Evolutionary conservation across 768 basidiomycete genomes (phyloP).

Genomic region (Boletus tylopilopsis): DNA sequence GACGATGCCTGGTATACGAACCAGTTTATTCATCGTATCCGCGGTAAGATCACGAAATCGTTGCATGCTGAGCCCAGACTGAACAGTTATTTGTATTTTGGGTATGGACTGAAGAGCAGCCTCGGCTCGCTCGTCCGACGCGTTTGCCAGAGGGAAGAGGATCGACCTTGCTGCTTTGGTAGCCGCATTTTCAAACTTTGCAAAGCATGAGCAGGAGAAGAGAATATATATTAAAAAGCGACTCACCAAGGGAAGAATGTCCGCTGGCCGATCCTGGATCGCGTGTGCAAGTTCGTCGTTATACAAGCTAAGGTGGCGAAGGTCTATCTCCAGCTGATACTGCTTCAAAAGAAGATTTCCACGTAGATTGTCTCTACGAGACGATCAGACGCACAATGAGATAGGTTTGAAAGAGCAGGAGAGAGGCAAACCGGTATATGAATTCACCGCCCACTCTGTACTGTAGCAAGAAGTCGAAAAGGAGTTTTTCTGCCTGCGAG

Average conservation of each 20-base stretch:
- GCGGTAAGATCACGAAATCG: slow-evolving; percentile 94
- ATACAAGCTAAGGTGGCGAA: slow-evolving; percentile 73
- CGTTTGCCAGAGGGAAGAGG: slow-evolving; percentile 71
- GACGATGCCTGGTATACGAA: slow-evolving; percentile 96
- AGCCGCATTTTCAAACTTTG: slow-evolving; percentile 88
- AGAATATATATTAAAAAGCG: neutral
- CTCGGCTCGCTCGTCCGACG: slow-evolving; percentile 42
- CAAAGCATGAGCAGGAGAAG: neutral
- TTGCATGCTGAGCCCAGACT: slow-evolving; percentile 87
- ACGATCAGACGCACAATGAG: neutral
- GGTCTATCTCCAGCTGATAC: slow-evolving; percentile 81
- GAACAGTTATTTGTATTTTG: slow-evolving; percentile 82
- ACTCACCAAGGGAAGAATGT: slow-evolving; percentile 81
- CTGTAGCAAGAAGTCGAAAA: slow-evolving; percentile 82
- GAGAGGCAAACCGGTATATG: slow-evolving; percentile 69
- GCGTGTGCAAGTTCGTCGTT: slow-evolving; percentile 93
- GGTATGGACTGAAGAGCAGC: slow-evolving; percentile 50
- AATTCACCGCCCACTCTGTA: slow-evolving; percentile 90
- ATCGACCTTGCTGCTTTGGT: slow-evolving; percentile 80
- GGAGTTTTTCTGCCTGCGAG: slow-evolving; percentile 74
- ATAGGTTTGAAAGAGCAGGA: neutral
- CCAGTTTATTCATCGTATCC: slow-evolving; percentile 91
- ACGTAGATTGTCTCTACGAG: slow-evolving; percentile 73
- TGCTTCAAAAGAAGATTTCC: slow-evolving; percentile 89
- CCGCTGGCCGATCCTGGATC: slow-evolving; percentile 85